Conservation (phyloP, 1,139 yeast species). For the Pneumocystis carinii region DNA sequence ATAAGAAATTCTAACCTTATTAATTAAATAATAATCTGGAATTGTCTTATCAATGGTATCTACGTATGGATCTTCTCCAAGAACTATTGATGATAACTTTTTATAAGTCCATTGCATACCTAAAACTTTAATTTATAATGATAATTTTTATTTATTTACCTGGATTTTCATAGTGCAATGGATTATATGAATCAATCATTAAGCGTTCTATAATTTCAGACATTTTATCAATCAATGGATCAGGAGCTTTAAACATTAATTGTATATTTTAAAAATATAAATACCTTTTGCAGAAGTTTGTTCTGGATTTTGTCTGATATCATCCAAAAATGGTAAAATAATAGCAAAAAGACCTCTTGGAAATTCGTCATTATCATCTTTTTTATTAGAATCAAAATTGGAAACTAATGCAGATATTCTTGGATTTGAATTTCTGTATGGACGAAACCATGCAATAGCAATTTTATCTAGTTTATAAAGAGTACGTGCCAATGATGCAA, state of each 20-base stretch:
- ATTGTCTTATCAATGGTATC: neutral
- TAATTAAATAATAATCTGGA: neutral
- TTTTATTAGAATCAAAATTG: conserved; percentile 8
- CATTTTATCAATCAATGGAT: conserved; percentile 25
- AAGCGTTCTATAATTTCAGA: conserved; percentile 30
- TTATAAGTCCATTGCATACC: conserved; percentile 47
- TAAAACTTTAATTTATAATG: neutral
- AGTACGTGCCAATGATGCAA: conserved; percentile 52
- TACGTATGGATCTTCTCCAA: conserved; percentile 36
- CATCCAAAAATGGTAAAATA: conserved; percentile 28
- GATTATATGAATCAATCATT: conserved; percentile 38
- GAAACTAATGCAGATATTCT: conserved; percentile 32
- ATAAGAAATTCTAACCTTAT: neutral
- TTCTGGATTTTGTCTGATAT: conserved; percentile 22
- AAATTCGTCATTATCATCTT: conserved; percentile 12
- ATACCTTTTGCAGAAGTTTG: neutral
- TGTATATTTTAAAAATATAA: neutral
- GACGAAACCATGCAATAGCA: conserved; percentile 62
- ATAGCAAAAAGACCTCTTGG: conserved; percentile 27
- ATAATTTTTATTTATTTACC: conserved; percentile 15
- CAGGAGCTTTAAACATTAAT: conserved; percentile 17
- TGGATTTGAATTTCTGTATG: conserved; percentile 42
- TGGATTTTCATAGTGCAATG: conserved; percentile 51
- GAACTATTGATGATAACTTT: conserved; percentile 47
- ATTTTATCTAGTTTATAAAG: conserved; percentile 37